Evolutionary conservation across 768 basidiomycete genomes (phyloP).

Genomic region (Podaxis sp.): DNA sequence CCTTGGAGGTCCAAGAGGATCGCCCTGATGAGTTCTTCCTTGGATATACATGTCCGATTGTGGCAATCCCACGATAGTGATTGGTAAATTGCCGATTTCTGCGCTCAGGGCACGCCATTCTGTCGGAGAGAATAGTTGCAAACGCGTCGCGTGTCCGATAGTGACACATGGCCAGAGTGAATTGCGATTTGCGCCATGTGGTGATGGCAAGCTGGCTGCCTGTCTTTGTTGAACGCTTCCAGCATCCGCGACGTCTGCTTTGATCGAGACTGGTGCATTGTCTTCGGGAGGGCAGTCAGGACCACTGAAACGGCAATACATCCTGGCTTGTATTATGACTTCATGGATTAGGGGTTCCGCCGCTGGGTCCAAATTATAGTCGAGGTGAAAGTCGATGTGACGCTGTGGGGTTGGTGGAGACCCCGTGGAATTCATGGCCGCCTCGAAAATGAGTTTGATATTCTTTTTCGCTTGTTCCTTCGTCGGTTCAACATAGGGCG

Average conservation of each 20-base stretch:
- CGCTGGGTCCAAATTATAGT: conserved; percentile 58
- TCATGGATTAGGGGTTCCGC: conserved; percentile 56
- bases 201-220: not conserved
- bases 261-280: conserved; percentile 16
- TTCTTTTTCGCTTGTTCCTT: conserved; percentile 48
- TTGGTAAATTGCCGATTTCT: conserved; percentile 43
- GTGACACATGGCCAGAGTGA: conserved; percentile 39
- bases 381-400: conserved; percentile 64
- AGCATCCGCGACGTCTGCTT: conserved; percentile 7
- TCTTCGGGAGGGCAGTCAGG: conserved; percentile 9
- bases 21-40: conserved; percentile 39
- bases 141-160: conserved; percentile 61
- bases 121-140: conserved; percentile 45
- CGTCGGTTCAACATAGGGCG: conserved; percentile 63
- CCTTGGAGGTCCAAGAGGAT: conserved; percentile 45
- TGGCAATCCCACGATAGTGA: conserved; percentile 56
- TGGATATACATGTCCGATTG: conserved; percentile 73
- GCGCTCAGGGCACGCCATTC: conserved; percentile 46
- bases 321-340: conserved; percentile 40
- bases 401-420: conserved; percentile 17
- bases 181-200: conserved; percentile 21
- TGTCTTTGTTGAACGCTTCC: conserved; percentile 9
- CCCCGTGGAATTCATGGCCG: conserved; percentile 29
- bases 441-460: conserved; percentile 50
- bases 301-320: conserved; percentile 15